A percentile compares a stretch with the other conserved stretches of the same genome.
These are phyloP conservation scores for Ramichloridium luteum DNA, from an alignment of 2,329 filamentous ascomycete genomes.

Conservation along the genomic window DNA sequence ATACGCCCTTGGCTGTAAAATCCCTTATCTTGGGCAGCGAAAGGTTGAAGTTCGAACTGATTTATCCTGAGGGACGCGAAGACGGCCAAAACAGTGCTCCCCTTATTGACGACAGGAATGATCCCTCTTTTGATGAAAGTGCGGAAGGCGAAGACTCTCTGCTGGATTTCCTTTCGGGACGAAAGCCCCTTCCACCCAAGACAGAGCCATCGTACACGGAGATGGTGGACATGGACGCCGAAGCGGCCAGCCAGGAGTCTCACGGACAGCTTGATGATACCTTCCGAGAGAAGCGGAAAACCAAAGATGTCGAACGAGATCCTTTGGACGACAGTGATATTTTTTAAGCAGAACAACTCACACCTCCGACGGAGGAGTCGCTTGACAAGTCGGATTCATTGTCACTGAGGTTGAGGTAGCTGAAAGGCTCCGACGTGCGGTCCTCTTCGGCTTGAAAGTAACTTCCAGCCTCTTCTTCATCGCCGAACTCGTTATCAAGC, in stretches of 20 bases:
- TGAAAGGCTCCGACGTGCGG: no score
- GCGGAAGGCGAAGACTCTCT: constrained; percentile 36
- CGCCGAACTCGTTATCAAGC: no score
- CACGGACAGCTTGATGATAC: constrained; percentile 32
- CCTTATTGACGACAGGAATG: constrained; percentile 16
- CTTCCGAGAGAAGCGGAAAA: constrained; percentile 27
- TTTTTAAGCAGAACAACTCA: no score
- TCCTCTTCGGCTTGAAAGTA: no score
- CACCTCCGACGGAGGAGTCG: no score
- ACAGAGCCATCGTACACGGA: constrained; percentile 21
- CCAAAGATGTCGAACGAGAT: constrained; percentile 12
- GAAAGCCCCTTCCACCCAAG: constrained; percentile 29
- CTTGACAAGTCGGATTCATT: no score
- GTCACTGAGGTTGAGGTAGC: no score
- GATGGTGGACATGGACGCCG: constrained; percentile 19
- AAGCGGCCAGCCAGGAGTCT: constrained; percentile 13
- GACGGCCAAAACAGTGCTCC: constrained; percentile 3
- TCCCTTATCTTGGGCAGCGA: constrained; percentile 27
- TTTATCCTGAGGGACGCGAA: constrained; percentile 29
- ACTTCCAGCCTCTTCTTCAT: no score
- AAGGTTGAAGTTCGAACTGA: constrained; percentile 26
- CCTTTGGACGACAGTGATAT: constrained; percentile 25
- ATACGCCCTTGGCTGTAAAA: constrained; percentile 14
- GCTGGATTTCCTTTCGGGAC: constrained; percentile 36
- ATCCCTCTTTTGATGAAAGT: constrained; percentile 16